Base-by-base conservation (phyloP, 805 yeast species). In the Isabelozyma heimii region DNA sequence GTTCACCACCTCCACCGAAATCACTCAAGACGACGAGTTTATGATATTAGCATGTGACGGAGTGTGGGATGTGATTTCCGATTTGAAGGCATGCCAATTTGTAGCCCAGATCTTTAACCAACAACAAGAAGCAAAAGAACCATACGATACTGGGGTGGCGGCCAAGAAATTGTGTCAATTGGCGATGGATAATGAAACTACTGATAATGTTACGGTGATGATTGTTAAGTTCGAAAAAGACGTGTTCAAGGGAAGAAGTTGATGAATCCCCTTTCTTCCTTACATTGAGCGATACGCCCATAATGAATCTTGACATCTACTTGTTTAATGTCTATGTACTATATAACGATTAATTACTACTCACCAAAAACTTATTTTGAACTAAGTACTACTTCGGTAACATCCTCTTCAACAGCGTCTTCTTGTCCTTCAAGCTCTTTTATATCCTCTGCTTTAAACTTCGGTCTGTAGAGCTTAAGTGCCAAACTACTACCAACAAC, bases 31-130 rank as follows among this genome's bases (percentile, higher is more conserved):
- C 9, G 97, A 91, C 64, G 87, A 87, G 56, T 89, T 89, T 61
- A 66, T 92, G 60, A 91, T 92, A 44, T 71, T 92, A 50, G 98
- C 97, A 0, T 94, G 98, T 66, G 99, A 92, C 67, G 99, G 99
- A 0, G 71, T 92, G 9, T 92, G 98, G 98, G 99, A 92, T 65
- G 97, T 92, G 4, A 79, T 91, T 45, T 76, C 84, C 8, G 99
- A 94, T 63, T 87, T 82, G 54, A 80, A 81, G 48, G 98, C 98
- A 0, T 88, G 94, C 49, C 85, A 85, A 48, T 65, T 85, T 55
- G 85, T 89, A 4, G 72, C 76, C 43, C 75, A 77, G 39, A 70
- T 80, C 10, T 69, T 73, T 48, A 57, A 54, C 16, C 54, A 55
- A 15, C 55, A 60, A n/a, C 47, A 59, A 8, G 83, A 52, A 5